Evolutionary conservation across 2,329 filamentous ascomycete species (phyloP), one percentile per base, ranked within the genome.

Genomic region (Pyrenochaeta sp.): DNA sequence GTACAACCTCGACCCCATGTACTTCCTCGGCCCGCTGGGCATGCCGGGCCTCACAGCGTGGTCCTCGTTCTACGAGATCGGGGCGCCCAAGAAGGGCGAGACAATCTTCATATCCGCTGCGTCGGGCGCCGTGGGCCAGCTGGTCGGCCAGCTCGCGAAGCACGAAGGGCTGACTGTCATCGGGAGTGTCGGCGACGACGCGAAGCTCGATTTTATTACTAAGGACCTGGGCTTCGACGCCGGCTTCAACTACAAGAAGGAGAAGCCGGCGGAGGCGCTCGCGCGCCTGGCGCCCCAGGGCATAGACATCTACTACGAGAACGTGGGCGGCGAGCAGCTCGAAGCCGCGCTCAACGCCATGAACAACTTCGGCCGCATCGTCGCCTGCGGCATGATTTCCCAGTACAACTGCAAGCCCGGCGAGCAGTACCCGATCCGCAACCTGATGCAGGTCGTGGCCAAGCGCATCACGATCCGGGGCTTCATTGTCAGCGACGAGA

Each of bases 171-270:
- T 94, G 44, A 85, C 73, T 30, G 90, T 95, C 27, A 86, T 95
- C 51, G 90, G 90, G 13, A 89, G 85, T 37, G 89, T 90, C 8
- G 90, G 90, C 3, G 84, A 84, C 13, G 87, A 92, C 62, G 85
- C 88, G 63, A 95, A 96, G 77, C 77, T 91, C 17, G 82, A 88
- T 14, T 94, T 85, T 69, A 87, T 90, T 67, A 76, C 70, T 42
- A 83, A 87, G 41, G 84, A 88, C 35, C 79, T 91, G 22, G 78
- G 79, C 18, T 91, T 90, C 65, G 86, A 90, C 61, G 80, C 71
- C 11, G 90, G 85, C 7, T 94, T 93, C 76, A 94, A 95, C 78
- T 95, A 95, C 80, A 93, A 94, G 81, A 91, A 83, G 56, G 89
- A 94, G 75, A 82, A 80, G 56, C 81, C 89, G 0, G 65, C 72